phyloP scores from a whole-genome alignment of 176 grass and related monocot genomes.

The Ampelocalamus luodianensis region DNA sequence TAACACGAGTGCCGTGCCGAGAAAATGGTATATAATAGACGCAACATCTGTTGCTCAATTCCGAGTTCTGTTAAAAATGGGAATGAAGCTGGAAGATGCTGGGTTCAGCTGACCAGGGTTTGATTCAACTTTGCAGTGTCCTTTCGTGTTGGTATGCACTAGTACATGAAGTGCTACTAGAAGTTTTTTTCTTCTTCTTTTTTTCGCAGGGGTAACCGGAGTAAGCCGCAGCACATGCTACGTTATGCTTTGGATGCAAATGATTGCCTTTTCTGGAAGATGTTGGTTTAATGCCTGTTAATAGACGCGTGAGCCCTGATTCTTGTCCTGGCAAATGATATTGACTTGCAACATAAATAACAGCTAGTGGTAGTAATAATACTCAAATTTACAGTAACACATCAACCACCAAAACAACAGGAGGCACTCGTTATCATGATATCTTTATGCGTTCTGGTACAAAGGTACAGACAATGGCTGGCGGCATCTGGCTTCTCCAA shows the following conservation, averaged over 20 bases:
- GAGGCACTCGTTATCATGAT: conserved; percentile 29
- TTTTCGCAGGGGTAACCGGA: not conserved
- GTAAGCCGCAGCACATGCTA: not conserved
- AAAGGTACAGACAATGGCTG: conserved; percentile 40
- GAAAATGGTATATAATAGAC: no score
- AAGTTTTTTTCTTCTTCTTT: not conserved
- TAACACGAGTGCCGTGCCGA: no score
- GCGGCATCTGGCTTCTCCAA: conserved; percentile 27
- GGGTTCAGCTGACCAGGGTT: not conserved
- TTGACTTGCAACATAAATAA: not conserved
- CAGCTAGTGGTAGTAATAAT: not conserved
- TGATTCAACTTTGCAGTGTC: not conserved
- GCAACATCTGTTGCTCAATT: not conserved
- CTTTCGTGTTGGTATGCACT: not conserved
- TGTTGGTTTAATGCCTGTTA: not conserved
- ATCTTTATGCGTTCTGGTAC: conserved; percentile 47
- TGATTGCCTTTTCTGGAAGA: not conserved
- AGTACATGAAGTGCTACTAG: not conserved
- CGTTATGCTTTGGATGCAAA: not conserved
- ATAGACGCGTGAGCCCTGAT: not conserved
- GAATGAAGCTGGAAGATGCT: not conserved
- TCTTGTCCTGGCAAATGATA: not conserved
- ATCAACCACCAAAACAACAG: conserved; percentile 33
- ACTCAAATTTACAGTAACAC: conserved; percentile 14
- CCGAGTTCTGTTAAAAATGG: not conserved